Evolutionary conservation across 345 rosid species (phyloP).

Genomic region (Reutealis trisperma): DNA sequence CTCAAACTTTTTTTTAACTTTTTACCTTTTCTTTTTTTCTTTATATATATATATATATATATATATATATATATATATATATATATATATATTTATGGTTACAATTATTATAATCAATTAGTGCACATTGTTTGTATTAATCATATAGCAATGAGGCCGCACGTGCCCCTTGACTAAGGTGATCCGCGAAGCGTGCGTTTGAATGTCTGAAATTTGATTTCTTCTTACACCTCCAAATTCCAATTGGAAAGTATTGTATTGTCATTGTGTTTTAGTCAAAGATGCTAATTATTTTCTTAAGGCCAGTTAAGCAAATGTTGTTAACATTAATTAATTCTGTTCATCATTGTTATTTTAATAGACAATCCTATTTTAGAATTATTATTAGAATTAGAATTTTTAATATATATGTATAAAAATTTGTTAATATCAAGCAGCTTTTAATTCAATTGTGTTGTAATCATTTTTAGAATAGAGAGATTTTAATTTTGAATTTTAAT

Average conservation of each 20-base stretch:
- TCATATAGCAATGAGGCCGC: conserved; percentile 38
- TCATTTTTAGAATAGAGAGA: no score
- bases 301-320: background rate
- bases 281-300: conserved; percentile 1
- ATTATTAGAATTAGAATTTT: no score
- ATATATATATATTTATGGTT: background rate
- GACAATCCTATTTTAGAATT: no score
- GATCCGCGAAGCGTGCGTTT: conserved; percentile 37
- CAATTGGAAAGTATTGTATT: background rate
- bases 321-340: no score
- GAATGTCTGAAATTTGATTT: conserved; percentile 23
- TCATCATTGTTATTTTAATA: no score
- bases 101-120: conserved; percentile 35
- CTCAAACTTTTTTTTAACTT: background rate
- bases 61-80: background rate
- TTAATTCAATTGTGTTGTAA: no score
- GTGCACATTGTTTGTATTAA: conserved; percentile 7
- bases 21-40: background rate
- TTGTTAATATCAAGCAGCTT: no score
- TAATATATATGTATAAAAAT: no score
- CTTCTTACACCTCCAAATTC: background rate
- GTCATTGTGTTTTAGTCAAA: background rate
- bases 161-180: conserved; percentile 39
- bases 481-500: no score
- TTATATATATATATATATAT: background rate